Conservation (phyloP, 2,329 filamentous ascomycete genomes). For the Erysiphe pulchra region DNA sequence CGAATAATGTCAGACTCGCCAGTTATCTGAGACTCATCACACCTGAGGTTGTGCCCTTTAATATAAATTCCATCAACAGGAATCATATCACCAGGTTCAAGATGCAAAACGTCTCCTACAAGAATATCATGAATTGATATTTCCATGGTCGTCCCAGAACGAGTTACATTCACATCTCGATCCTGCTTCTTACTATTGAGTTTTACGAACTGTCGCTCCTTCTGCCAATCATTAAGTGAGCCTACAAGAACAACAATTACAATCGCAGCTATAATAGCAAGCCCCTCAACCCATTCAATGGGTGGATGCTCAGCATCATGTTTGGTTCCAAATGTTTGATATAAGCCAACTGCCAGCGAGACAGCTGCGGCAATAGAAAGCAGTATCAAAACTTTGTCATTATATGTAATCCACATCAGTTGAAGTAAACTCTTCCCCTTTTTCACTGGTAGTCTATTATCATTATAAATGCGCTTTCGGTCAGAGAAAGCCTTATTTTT, state of each 20-base stretch:
- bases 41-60: constrained; percentile 37
- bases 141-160: constrained; percentile 45
- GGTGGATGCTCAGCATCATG: constrained; percentile 20
- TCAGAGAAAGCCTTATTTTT: constrained; percentile 22
- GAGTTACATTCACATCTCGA: constrained; percentile 44
- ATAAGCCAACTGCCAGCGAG: constrained; percentile 48
- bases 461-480: constrained; percentile 42
- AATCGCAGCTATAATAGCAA: constrained; percentile 56
- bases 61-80: constrained; percentile 49
- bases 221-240: constrained; percentile 62
- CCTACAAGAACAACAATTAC: constrained; percentile 51
- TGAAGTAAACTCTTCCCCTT: constrained; percentile 44
- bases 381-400: constrained; percentile 55
- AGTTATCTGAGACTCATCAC: constrained; percentile 51
- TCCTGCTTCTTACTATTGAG: constrained; percentile 61
- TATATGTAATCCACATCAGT: constrained; percentile 57
- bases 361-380: constrained; percentile 46
- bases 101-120: constrained; percentile 46
- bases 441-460: constrained; percentile 40
- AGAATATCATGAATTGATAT: constrained; percentile 46
- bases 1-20: constrained; percentile 50
- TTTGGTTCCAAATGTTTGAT: constrained; percentile 37
- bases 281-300: constrained; percentile 61
- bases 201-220: constrained; percentile 58
- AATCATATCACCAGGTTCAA: constrained; percentile 49